Conservation (phyloP, 2,329 filamentous ascomycete species). For the Talaromyces sp. region DNA sequence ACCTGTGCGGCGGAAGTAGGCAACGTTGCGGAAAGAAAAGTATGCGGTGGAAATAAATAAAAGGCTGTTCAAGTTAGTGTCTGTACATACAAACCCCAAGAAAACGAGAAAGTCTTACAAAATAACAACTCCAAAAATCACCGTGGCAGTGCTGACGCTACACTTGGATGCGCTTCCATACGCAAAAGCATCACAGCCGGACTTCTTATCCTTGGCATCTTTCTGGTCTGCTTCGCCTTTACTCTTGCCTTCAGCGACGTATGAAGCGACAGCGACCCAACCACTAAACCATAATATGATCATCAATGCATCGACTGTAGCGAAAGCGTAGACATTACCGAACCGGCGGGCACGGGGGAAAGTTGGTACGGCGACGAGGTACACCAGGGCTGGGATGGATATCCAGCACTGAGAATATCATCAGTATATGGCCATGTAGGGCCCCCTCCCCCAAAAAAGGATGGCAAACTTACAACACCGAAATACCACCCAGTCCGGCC, state of each 20-base stretch:
- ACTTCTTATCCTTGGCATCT: constrained; percentile 36
- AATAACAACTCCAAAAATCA: constrained; percentile 53
- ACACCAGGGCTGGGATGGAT: constrained; percentile 54
- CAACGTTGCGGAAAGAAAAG: constrained; percentile 52
- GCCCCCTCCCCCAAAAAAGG: neutral
- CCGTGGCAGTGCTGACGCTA: constrained; percentile 51
- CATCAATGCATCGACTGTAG: constrained; percentile 51
- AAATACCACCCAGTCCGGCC: constrained; percentile 55
- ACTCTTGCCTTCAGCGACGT: constrained; percentile 51
- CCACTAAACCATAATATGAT: constrained; percentile 56
- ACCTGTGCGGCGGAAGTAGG: constrained; percentile 54
- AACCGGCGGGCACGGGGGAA: constrained; percentile 55
- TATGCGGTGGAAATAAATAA: constrained; percentile 50
- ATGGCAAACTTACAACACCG: constrained; percentile 47
- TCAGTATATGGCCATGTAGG: too few species aligned
- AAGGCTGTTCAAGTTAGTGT: constrained; percentile 34
- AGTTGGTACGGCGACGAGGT: constrained; percentile 57
- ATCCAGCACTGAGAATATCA: constrained; percentile 51
- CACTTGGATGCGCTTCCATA: constrained; percentile 54
- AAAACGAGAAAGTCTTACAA: constrained; percentile 41
- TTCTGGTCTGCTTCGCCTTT: constrained; percentile 40
- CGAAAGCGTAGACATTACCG: constrained; percentile 57
- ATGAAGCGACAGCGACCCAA: constrained; percentile 53
- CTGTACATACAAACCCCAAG: neutral
- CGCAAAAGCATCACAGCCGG: constrained; percentile 51